These are phyloP conservation scores for Lineolata rhizophorae DNA, from an alignment of 495 filamentous ascomycete genomes.

Conservation along the genomic window DNA sequence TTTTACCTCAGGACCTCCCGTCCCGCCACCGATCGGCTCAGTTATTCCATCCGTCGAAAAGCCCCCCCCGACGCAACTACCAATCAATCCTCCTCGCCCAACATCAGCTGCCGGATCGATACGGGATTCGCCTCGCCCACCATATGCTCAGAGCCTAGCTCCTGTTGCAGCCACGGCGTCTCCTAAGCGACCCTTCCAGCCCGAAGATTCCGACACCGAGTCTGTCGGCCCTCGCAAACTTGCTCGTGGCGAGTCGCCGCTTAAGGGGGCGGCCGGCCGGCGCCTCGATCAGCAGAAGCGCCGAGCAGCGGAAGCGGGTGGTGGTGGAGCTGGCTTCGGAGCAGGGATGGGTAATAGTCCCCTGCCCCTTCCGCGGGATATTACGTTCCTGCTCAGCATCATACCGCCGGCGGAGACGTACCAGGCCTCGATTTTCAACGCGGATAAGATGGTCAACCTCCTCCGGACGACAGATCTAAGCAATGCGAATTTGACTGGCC, in stretches of 20 bases:
- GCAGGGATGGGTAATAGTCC: constrained; percentile 2
- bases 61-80: not conserved
- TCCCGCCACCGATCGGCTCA: no score
- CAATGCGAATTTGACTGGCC: no score
- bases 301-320: constrained; percentile 4
- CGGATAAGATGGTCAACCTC: constrained; percentile 50
- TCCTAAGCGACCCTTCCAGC: constrained; percentile 40
- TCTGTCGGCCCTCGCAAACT: constrained; percentile 53
- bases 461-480: constrained; percentile 31
- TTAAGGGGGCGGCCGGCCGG: constrained; percentile 67
- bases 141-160: no score
- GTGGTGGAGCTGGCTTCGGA: constrained; percentile 9
- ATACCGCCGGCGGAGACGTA: constrained; percentile 61
- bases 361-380: constrained; percentile 42
- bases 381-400: constrained; percentile 62
- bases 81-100: constrained; percentile 1
- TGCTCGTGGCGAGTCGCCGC: constrained; percentile 58
- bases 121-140: constrained; percentile 6
- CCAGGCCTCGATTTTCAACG: constrained; percentile 35
- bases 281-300: constrained; percentile 48
- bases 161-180: constrained; percentile 29
- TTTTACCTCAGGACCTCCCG: no score
- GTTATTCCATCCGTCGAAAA: not conserved
- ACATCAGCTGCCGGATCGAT: constrained; percentile 18
- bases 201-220: constrained; percentile 52